Percentiles rank a stretch among this genome's conserved stretches.
Conservation (phyloP, 2,329 filamentous ascomycete genomes). For the Zymoseptoria brevis region DNA sequence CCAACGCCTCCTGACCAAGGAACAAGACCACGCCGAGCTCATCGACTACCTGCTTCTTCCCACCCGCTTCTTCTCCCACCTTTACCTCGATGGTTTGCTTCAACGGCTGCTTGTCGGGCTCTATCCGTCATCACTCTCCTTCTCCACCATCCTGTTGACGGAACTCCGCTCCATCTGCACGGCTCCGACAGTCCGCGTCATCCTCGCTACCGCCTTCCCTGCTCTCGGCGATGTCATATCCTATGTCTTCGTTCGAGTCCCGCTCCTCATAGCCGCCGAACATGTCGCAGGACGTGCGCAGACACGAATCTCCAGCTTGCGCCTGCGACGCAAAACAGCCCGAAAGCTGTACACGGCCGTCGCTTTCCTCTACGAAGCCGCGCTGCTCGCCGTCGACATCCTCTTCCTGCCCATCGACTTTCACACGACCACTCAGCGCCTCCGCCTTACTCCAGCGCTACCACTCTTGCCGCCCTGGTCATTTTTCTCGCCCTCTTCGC, state of each 20-base stretch:
- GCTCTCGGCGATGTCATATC: slow-evolving; percentile 12
- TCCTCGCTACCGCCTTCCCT: slow-evolving; percentile 11
- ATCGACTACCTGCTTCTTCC: slow-evolving; percentile 11
- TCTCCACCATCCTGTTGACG: slow-evolving; percentile 11
- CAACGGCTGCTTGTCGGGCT: slow-evolving; percentile 20
- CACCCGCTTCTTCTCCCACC: slow-evolving; percentile 10
- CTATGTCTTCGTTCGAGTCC: slow-evolving; percentile 10
- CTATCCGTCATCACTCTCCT: slow-evolving; percentile 13
- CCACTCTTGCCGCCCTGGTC: slow-evolving; percentile 16
- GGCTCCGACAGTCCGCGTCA: background rate
- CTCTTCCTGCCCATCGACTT: slow-evolving; percentile 22
- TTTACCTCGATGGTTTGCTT: slow-evolving; percentile 18
- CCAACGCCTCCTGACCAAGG: slow-evolving; percentile 11
- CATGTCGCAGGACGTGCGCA: slow-evolving; percentile 14
- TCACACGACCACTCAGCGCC: slow-evolving; percentile 19
- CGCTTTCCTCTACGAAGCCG: slow-evolving; percentile 8
- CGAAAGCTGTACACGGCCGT: slow-evolving; percentile 8
- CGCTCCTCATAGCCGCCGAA: slow-evolving; percentile 14
- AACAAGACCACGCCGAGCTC: slow-evolving; percentile 21
- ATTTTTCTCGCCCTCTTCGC: slow-evolving; percentile 12
- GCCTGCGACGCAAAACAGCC: slow-evolving; percentile 8
- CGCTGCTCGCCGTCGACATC: slow-evolving; percentile 16
- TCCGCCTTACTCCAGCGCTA: slow-evolving; percentile 19
- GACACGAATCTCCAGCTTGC: slow-evolving; percentile 3
- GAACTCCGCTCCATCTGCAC: slow-evolving; percentile 11